These are phyloP conservation scores for Hypoxylon sp. DNA, from an alignment of 2,329 filamentous ascomycete species.

Conservation along the genomic window DNA sequence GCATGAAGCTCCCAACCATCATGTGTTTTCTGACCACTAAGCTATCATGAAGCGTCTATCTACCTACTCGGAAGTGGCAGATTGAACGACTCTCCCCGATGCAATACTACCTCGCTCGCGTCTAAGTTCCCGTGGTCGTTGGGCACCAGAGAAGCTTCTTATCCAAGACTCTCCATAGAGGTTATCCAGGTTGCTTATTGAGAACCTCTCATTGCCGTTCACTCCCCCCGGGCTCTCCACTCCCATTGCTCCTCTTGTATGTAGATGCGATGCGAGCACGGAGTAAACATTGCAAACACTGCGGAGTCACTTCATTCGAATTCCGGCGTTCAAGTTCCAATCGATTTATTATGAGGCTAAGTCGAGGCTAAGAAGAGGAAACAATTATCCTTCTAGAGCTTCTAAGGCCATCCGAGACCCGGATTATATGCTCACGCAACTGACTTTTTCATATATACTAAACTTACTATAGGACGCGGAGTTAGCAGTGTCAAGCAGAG, in stretches of 20 bases:
- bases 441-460: slow-evolving; percentile 51
- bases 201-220: slow-evolving; percentile 29
- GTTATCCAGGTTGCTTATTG: slow-evolving; percentile 25
- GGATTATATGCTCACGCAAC: slow-evolving; percentile 30
- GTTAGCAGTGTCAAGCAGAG: slow-evolving; percentile 26
- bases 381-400: slow-evolving; percentile 19
- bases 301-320: slow-evolving; percentile 29
- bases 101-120: slow-evolving; percentile 47
- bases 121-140: slow-evolving; percentile 46
- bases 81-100: slow-evolving; percentile 46
- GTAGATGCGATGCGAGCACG: slow-evolving; percentile 37
- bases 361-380: slow-evolving; percentile 15
- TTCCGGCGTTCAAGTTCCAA: slow-evolving; percentile 29
- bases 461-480: slow-evolving; percentile 30
- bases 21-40: slow-evolving; percentile 46
- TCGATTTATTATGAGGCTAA: slow-evolving; percentile 39
- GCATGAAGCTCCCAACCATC: slow-evolving; percentile 46
- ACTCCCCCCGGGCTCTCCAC: slow-evolving; percentile 31
- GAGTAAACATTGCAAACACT: slow-evolving; percentile 19
- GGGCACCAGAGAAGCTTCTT: slow-evolving; percentile 40
- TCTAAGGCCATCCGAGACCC: slow-evolving; percentile 4
- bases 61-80: slow-evolving; percentile 39
- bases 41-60: slow-evolving; percentile 44
- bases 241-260: slow-evolving; percentile 33
- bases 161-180: slow-evolving; percentile 23